Base-by-base conservation (phyloP, 2,329 filamentous ascomycete genomes). In the Aspergillus persii region DNA sequence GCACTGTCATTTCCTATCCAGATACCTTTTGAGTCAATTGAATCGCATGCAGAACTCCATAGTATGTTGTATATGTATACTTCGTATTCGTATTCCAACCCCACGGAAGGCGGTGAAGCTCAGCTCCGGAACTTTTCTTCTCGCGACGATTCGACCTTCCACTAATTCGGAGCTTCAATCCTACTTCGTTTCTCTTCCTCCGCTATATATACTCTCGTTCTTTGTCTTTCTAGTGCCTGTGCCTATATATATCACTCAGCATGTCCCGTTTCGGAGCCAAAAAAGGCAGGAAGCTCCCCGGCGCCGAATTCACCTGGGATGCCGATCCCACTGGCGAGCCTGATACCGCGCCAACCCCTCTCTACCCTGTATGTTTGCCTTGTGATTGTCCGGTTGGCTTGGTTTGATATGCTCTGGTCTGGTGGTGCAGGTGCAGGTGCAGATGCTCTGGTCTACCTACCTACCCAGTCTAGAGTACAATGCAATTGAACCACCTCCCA, bases 341-440 rank as follows among this genome's bases (percentile, higher is more conserved):
- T 39, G 77, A 78, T 61, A 77, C 70, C 41, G 79, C 77, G 61
- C 80, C 80, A 12, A 77, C 76, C 30, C 78, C 78, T 57, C 68
- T 80, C 41, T 82, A 79, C 63, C 80, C 80, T 58, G 80, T 82
- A 73, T 44, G 74, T 70, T 58, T 23, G 44, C 9, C 3, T 47
- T 47, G n/a, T 47, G 18, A 3, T 23, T 2, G 18, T 26, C 3
- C 5, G 44, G 7, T 47, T 47, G 44, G n/a, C 15, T 46, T 46
- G n/a, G 9, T 15, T 36, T 12, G 18, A 23, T 23, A 23, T 36
- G 11, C 9, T 15, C 33, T 36, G 15, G 33, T 12, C 6, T 36
- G 15, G 33, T 36, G 18, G 18, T 23, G 18, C 33, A 36, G 33
- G 33, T 36, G 18, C 18, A 23, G 18, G 18, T 23, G 18, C 18